Evolutionary conservation across 148 eudicot genomes (phyloP).

Genomic region (Camellia sinensis): DNA sequence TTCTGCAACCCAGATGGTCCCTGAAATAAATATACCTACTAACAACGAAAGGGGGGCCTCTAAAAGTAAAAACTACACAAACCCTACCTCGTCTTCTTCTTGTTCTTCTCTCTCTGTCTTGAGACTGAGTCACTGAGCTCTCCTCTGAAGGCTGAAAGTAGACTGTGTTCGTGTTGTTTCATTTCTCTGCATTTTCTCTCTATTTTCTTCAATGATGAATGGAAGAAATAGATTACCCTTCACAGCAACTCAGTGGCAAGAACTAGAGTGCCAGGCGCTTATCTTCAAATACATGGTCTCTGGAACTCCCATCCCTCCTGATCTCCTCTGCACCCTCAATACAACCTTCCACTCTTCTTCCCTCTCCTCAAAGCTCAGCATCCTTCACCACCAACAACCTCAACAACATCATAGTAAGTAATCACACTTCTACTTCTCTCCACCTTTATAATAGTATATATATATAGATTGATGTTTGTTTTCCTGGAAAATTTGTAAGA

Average conservation of each 20-base stretch:
- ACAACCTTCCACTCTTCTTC: slow-evolving; percentile 68
- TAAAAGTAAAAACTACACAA: not conserved
- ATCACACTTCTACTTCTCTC: too few species aligned
- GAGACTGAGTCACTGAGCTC: not conserved
- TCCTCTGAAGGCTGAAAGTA: not conserved
- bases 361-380: slow-evolving; percentile 47
- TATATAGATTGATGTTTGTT: not conserved
- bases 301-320: slow-evolving; percentile 88
- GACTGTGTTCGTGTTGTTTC: not conserved
- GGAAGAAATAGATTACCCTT: slow-evolving; percentile 60
- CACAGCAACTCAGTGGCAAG: slow-evolving; percentile 91
- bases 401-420: slow-evolving; percentile 39
- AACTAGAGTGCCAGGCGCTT: slow-evolving; percentile 88
- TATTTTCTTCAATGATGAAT: slow-evolving; percentile 17
- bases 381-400: slow-evolving; percentile 72
- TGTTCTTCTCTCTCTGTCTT: not conserved
- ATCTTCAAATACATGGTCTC: slow-evolving; percentile 89
- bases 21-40: slow-evolving; percentile 49
- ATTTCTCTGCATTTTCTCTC: not conserved
- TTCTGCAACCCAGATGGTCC: slow-evolving; percentile 72
- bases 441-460: not conserved
- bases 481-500: not conserved
- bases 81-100: not conserved
- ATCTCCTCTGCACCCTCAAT: slow-evolving; percentile 75
- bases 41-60: not conserved